phyloP scores from a whole-genome alignment of 768 basidiomycete genomes.

The Nidula microcarpa region DNA sequence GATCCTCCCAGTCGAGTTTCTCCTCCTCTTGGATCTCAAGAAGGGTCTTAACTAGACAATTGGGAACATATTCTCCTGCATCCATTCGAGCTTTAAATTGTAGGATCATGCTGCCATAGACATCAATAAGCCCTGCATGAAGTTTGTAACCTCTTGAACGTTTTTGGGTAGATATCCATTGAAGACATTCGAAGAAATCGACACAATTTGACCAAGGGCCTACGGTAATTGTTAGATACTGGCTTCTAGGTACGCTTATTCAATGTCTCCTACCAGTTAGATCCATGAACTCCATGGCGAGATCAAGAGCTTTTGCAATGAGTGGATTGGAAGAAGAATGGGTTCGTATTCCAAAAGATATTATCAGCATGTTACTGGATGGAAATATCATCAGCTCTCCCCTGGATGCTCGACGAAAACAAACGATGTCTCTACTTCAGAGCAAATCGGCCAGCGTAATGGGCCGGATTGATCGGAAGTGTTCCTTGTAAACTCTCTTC shows the following conservation, averaged over 20 bases:
- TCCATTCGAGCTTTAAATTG: slow-evolving; percentile 30
- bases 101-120: slow-evolving; percentile 33
- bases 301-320: slow-evolving; percentile 26
- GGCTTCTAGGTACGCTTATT: slow-evolving; percentile 5
- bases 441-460: slow-evolving; percentile 30
- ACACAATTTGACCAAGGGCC: slow-evolving; percentile 40
- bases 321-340: slow-evolving; percentile 30
- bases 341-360: slow-evolving; percentile 38
- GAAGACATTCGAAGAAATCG: slow-evolving; percentile 40
- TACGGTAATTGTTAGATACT: slow-evolving; percentile 8
- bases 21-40: slow-evolving; percentile 28
- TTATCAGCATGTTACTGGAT: slow-evolving; percentile 34
- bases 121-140: slow-evolving; percentile 28
- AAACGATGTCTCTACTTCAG: slow-evolving; percentile 12
- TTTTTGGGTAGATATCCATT: slow-evolving; percentile 32
- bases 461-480: slow-evolving; percentile 34
- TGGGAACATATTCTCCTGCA: slow-evolving; percentile 31
- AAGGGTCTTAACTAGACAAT: slow-evolving; percentile 38
- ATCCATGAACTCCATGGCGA: slow-evolving; percentile 41
- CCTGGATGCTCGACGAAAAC: background rate
- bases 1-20: slow-evolving; percentile 31
- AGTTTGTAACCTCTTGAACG: slow-evolving; percentile 31
- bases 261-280: slow-evolving; percentile 7
- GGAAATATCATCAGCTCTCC: background rate
- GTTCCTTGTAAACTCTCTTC: slow-evolving; percentile 22